Base-by-base conservation (phyloP, 306 rosid species). In the Albizia julibrissin region DNA sequence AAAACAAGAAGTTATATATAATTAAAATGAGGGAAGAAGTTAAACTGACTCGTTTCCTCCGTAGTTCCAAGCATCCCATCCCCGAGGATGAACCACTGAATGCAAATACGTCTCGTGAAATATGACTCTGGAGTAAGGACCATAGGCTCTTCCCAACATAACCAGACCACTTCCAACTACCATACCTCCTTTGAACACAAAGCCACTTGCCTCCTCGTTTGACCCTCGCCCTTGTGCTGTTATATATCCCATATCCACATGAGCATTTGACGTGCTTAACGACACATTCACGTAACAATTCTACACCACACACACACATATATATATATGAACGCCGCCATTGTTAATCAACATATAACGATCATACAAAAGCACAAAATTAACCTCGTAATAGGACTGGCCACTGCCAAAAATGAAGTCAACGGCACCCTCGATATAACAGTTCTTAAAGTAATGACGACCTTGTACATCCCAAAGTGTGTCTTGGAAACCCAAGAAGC, bases 371-470 rank as follows among this genome's bases (percentile, higher is more conserved):
- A 3, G 15, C 15, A 44, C 16, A 12, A 44, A 44, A 10, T 10
- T 3, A 6, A 52, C 86, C 84, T 74, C 68, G 24, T 74, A 90
- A 16, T 59, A 50, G 24, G 93, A 87, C 13, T 86, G 89, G 14
- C 88, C 91, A 21, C 0, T 19, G 15, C 93, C 91, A 62, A 83
- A 90, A 6, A 90, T 87, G 40, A 90, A 86, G 66, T 90, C 91
- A 5, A 86, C 33, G 2, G 87, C 88, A 4, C 91, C 93, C 83
- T 84, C 73, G 19, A 90, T 70, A 40, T 27, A 14, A 66, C 89
- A 86, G 3, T 72, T 26, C 19, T 80, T 39, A 34, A 77, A 90
- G 84, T 82, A 84, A 79, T 88, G 93, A 15, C 88, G 88, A 14
- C 93, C 93, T 6, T 3, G 0, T n/a, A 29, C 91, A 54, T 86